These are phyloP conservation scores for Ganoderma leucocontextum DNA, from an alignment of 1,284 basidiomycete genomes.

Conservation along the genomic window DNA sequence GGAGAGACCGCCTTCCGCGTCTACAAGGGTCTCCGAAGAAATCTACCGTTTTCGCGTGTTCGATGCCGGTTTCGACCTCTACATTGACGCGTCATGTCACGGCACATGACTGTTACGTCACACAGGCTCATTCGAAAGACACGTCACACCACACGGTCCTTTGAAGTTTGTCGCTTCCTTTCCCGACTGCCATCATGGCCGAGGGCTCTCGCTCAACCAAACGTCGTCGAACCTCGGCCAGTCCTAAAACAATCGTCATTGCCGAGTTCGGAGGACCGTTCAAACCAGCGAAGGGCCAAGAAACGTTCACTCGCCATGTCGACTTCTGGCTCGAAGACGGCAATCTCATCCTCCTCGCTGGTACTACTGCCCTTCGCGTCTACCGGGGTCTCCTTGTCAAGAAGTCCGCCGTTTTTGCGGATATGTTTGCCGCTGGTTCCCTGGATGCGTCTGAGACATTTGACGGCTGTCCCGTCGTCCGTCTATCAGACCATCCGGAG, in stretches of 20 bases:
- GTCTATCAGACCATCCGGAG: constrained; percentile 21
- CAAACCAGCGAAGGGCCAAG: neutral
- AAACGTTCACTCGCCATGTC: neutral
- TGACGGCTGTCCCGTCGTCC: constrained; percentile 30
- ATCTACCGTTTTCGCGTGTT: too few species aligned
- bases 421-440: constrained; percentile 24
- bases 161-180: too few species aligned
- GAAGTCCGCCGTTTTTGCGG: constrained; percentile 28
- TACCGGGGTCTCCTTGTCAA: constrained; percentile 24
- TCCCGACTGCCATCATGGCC: neutral
- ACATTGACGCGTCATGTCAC: neutral
- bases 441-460: constrained; percentile 15
- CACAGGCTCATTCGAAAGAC: neutral
- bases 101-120: neutral
- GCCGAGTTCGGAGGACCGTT: neutral
- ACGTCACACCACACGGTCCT: neutral
- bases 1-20: too few species aligned
- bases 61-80: too few species aligned
- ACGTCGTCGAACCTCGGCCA: neutral
- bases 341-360: constrained; percentile 19
- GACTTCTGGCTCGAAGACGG: constrained; percentile 19
- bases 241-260: neutral
- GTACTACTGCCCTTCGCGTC: constrained; percentile 15
- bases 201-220: neutral
- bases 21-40: too few species aligned